Evolutionary conservation across 2,329 filamentous ascomycete genomes (phyloP).

Genomic region (Hypomyces rosellus): DNA sequence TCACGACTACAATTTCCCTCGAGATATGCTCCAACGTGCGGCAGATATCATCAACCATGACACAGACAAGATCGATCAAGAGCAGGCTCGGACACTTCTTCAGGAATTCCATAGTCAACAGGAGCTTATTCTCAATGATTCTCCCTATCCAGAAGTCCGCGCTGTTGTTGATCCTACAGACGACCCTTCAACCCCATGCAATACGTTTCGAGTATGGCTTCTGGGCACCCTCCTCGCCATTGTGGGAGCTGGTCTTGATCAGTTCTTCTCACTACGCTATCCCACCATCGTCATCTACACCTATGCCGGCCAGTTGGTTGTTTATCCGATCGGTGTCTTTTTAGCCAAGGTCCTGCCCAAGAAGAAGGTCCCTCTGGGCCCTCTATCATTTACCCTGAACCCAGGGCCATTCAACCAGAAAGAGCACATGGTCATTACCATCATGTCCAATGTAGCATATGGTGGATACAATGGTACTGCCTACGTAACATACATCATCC

Average conservation of each 20-base stretch:
- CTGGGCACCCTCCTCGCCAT: constrained; percentile 33
- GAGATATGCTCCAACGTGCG: constrained; percentile 34
- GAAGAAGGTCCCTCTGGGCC: constrained; percentile 3
- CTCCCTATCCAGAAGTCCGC: constrained; percentile 36
- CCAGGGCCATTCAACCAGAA: constrained; percentile 47
- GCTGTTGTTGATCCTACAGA: constrained; percentile 39
- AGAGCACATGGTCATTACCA: constrained; percentile 48
- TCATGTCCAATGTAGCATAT: constrained; percentile 49
- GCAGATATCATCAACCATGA: constrained; percentile 29
- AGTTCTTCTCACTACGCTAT: constrained; percentile 36
- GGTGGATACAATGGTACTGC: constrained; percentile 37
- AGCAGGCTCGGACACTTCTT: constrained; percentile 15
- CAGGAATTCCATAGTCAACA: constrained; percentile 16
- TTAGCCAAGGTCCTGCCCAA: constrained; percentile 22
- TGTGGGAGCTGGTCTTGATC: constrained; percentile 16
- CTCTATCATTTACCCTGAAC: constrained; percentile 31
- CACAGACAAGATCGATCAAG: constrained; percentile 9
- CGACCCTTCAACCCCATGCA: constrained; percentile 32
- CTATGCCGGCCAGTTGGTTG: constrained; percentile 35
- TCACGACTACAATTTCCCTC: constrained; percentile 42
- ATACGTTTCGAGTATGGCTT: constrained; percentile 35
- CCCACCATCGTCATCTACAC: constrained; percentile 34
- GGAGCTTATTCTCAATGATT: constrained; percentile 27
- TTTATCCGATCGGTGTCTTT: constrained; percentile 31
- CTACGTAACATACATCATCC: constrained; percentile 40